Evolutionary conservation across 371 early-diverging fungal genomes (phyloP).

Genomic region (Syncephalastrum monosporum): DNA sequence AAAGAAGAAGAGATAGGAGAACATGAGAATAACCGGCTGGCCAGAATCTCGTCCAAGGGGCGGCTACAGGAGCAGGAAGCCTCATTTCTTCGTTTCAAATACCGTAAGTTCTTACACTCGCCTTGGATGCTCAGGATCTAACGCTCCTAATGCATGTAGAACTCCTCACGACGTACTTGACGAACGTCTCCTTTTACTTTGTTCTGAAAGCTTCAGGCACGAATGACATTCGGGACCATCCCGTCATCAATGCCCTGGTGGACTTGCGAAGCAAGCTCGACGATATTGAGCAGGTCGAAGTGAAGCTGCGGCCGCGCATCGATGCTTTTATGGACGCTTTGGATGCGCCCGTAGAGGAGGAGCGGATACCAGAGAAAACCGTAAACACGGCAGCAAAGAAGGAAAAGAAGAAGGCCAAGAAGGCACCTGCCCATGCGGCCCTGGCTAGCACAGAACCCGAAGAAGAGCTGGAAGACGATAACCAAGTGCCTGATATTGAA

Average conservation of each 20-base stretch:
- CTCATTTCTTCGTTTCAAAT: conserved; percentile 54
- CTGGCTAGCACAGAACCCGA: conserved; percentile 26
- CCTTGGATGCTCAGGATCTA: background rate
- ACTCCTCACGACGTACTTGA: conserved; percentile 70
- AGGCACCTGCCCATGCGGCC: conserved; percentile 5
- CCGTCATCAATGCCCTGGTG: conserved; percentile 80
- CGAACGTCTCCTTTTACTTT: conserved; percentile 89
- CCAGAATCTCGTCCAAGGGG: conserved; percentile 17
- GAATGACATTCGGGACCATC: conserved; percentile 70
- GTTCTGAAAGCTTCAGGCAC: conserved; percentile 69
- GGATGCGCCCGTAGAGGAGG: conserved; percentile 5
- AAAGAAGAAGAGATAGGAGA: background rate
- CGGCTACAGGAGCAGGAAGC: conserved; percentile 19
- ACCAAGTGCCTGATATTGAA: conserved; percentile 43
- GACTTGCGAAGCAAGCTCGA: conserved; percentile 68
- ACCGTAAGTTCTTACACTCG: conserved; percentile 31
- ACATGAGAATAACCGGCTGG: background rate
- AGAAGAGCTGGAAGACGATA: conserved; percentile 32
- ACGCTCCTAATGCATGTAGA: conserved; percentile 11
- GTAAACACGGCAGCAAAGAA: conserved; percentile 2
- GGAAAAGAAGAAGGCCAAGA: conserved; percentile 20
- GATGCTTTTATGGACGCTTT: conserved; percentile 26
- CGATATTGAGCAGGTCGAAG: conserved; percentile 68
- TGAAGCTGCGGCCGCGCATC: conserved; percentile 42
- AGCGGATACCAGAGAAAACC: background rate